phyloP scores from a whole-genome alignment of 306 rosid species.

The Delonix regia region DNA sequence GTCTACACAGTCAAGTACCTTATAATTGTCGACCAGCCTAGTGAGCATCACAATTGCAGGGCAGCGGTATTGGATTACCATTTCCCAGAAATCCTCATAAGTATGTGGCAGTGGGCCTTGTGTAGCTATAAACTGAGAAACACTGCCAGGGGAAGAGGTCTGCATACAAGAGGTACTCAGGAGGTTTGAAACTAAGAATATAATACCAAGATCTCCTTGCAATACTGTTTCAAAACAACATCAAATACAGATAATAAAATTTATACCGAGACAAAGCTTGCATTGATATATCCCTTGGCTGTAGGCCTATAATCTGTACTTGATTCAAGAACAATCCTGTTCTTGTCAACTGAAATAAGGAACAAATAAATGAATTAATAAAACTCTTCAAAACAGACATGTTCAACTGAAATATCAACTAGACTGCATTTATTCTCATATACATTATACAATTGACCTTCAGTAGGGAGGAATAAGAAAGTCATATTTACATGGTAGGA shows the following conservation, averaged over 20 bases:
- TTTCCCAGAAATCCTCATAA: slow-evolving; percentile 97
- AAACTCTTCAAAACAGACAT: not conserved
- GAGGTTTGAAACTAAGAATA: slow-evolving; percentile 31
- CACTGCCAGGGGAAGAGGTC: slow-evolving; percentile 59
- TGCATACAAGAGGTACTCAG: slow-evolving; percentile 42
- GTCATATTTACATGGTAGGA: slow-evolving; percentile 68
- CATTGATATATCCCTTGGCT: slow-evolving; percentile 89
- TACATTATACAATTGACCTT: slow-evolving; percentile 5
- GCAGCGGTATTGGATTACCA: slow-evolving; percentile 77
- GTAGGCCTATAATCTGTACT: slow-evolving; percentile 80
- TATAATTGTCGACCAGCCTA: slow-evolving; percentile 73
- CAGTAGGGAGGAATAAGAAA: not conserved
- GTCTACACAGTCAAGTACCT: slow-evolving; percentile 48
- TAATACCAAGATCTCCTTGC: not conserved
- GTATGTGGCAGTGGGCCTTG: slow-evolving; percentile 97
- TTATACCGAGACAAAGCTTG: slow-evolving; percentile 72
- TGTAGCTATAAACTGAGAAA: slow-evolving; percentile 85
- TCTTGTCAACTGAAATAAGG: slow-evolving; percentile 68
- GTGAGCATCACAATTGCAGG: slow-evolving; percentile 94
- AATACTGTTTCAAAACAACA: not conserved
- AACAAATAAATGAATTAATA: not conserved
- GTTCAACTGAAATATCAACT: not conserved
- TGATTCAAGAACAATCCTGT: slow-evolving; percentile 69
- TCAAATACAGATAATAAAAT: slow-evolving; percentile 12
- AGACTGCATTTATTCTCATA: not conserved